Evolutionary conservation across 2,329 filamentous ascomycete species (phyloP), one percentile per base, ranked within the genome.

Genomic region (Pseudogymnoascus sp.): DNA sequence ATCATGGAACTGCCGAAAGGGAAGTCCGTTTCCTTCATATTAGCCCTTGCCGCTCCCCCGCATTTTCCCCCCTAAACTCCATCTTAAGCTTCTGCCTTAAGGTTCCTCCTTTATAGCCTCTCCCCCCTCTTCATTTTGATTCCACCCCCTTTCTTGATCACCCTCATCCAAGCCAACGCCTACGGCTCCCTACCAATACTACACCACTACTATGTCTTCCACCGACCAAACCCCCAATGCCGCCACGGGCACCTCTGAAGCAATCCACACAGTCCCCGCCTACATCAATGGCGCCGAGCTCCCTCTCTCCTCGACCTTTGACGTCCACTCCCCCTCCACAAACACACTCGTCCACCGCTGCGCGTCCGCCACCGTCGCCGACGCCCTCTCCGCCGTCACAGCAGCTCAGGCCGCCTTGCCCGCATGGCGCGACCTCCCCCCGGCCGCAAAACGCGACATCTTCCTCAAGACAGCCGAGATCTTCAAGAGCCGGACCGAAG

Each of bases 391-490:
- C 9, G 82, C 86, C 9, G 75, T 80, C 62, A 68, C 74, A 26
- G 75, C 79, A 5, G 89, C 90, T 0, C 78, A 85, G n/a, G 78
- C 79, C 13, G 90, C 91, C 1, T 88, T 90, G 74, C 82, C 82
- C 46, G 76, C 81, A 64, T 96, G 91, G 91, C 80, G 82, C 46
- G 83, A 82, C 67, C 83, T 83, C 2, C 85, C 83, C 53, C 83
- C 86, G 1, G 71, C 77, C 23, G 72, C 80, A 23, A 87, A 89
- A 40, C 85, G 89, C 37, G 83, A 88, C 67, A 85, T 96, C 67
- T 80, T 96, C 64, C 77, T 88, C 64, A 86, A 84, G 72, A 87
- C 88, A 0, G 86, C 88, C 9, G 83, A 86, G 7, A 75, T 92
- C 59, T 77, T 93, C 65, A 78, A 83, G 42, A 75, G 73, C 31